Percentiles rank a stretch among this genome's conserved stretches.
Conservation (phyloP, 768 basidiomycete genomes). For the Boletus sensibilis region DNA sequence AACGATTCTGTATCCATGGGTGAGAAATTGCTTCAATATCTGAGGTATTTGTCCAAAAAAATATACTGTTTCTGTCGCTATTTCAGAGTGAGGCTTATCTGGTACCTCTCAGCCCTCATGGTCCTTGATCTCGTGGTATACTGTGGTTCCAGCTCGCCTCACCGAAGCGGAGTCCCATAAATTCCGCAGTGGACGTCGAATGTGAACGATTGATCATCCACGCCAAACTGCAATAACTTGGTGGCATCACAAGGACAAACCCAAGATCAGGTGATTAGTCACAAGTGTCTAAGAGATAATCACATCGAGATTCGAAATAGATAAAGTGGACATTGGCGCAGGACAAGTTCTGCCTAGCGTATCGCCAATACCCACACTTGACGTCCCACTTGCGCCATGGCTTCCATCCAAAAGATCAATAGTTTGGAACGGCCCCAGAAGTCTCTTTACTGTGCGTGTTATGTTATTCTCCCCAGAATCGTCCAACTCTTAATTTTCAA, state of each 20-base stretch:
- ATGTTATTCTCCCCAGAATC: background rate
- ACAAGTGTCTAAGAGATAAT: background rate
- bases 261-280: constrained; percentile 1
- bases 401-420: constrained; percentile 57
- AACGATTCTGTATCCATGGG: constrained; percentile 3
- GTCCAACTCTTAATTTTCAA: background rate
- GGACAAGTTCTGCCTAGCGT: background rate
- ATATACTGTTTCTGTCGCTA: constrained; percentile 4
- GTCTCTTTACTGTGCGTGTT: constrained; percentile 13
- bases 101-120: background rate
- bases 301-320: constrained; percentile 3
- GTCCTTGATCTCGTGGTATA: background rate
- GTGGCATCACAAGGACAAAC: constrained; percentile 3
- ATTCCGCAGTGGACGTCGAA: background rate
- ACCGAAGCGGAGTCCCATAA: background rate
- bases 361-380: background rate
- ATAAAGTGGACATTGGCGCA: background rate
- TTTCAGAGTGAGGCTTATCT: constrained; percentile 6
- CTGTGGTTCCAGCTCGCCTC: background rate
- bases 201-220: background rate
- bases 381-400: constrained; percentile 28
- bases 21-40: constrained; percentile 6
- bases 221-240: background rate
- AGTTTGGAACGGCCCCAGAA: constrained; percentile 40
- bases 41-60: background rate